These are phyloP conservation scores for Chlamydomonas incerta DNA, from an alignment of 139 green algal genomes.

Conservation along the genomic window DNA sequence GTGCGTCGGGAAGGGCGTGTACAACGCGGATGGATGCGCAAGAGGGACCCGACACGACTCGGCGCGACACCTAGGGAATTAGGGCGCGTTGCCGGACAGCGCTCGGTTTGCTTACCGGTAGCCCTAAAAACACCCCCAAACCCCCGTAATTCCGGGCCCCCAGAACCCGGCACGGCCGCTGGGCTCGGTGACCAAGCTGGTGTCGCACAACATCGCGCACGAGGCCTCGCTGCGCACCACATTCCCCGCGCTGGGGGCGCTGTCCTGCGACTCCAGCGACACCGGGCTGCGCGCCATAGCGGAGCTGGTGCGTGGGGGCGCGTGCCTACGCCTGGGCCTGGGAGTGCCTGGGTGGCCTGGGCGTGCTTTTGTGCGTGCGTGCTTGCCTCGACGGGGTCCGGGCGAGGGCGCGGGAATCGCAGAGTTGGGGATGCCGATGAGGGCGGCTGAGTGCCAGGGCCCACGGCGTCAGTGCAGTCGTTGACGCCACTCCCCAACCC, in stretches of 20 bases:
- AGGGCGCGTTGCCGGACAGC: no score
- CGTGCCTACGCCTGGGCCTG: not conserved
- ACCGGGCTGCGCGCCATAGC: conserved; percentile 18
- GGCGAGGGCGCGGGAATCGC: not conserved
- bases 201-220: conserved; percentile 29
- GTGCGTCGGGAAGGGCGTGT: no score
- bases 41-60: no score
- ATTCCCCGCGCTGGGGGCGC: conserved; percentile 33
- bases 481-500: not conserved
- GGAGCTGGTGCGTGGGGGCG: conserved; percentile 29
- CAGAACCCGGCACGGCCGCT: not conserved
- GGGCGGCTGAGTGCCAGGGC: not conserved
- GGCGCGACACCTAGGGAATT: no score
- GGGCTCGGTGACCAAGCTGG: conserved; percentile 39
- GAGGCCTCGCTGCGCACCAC: conserved; percentile 23
- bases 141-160: no score
- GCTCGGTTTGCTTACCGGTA: no score
- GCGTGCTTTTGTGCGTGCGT: no score
- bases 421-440: not conserved
- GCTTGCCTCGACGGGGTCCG: not conserved
- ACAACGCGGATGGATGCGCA: no score
- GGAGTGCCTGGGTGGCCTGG: not conserved
- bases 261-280: conserved; percentile 27
- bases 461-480: not conserved
- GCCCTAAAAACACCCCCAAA: no score